phyloP scores from a whole-genome alignment of 2,329 filamentous ascomycete genomes.

The Alternaria gaisen region DNA sequence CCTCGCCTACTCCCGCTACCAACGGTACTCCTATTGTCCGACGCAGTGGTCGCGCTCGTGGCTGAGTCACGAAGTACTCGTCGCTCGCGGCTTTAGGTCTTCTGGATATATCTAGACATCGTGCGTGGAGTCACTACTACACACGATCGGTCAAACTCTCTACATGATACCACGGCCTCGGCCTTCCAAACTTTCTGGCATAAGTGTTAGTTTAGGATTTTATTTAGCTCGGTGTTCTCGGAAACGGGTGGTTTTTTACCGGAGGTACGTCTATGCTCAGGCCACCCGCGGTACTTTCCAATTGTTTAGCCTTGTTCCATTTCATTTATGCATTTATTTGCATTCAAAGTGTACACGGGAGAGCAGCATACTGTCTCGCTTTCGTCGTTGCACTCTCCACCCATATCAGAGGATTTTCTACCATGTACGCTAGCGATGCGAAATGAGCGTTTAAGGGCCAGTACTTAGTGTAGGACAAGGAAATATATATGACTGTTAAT shows the following conservation, averaged over 20 bases:
- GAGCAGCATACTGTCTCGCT: background rate
- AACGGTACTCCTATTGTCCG: slow-evolving; percentile 28
- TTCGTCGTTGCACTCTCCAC: background rate
- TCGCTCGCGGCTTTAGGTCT: background rate
- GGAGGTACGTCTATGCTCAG: background rate
- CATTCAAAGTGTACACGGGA: background rate
- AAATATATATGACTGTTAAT: slow-evolving; percentile 1
- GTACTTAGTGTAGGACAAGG: slow-evolving; percentile 6
- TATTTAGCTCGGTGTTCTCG: slow-evolving; percentile 8
- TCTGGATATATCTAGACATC: background rate
- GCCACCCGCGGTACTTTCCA: background rate
- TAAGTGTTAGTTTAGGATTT: slow-evolving; percentile 5
- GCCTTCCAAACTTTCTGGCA: background rate
- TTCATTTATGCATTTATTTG: background rate
- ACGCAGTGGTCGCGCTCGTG: slow-evolving; percentile 31
- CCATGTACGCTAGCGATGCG: background rate
- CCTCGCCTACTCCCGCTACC: slow-evolving; percentile 23
- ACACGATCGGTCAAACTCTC: background rate
- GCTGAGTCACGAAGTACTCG: slow-evolving; percentile 9
- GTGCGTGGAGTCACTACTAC: background rate
- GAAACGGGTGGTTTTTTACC: slow-evolving; percentile 1
- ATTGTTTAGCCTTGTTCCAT: background rate
- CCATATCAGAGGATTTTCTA: background rate
- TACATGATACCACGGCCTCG: slow-evolving; percentile 5
- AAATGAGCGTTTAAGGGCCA: background rate